Percentiles rank a stretch among this genome's conserved stretches.
phyloP scores from a whole-genome alignment of 257 asterid species.

The Solanum chilense region DNA sequence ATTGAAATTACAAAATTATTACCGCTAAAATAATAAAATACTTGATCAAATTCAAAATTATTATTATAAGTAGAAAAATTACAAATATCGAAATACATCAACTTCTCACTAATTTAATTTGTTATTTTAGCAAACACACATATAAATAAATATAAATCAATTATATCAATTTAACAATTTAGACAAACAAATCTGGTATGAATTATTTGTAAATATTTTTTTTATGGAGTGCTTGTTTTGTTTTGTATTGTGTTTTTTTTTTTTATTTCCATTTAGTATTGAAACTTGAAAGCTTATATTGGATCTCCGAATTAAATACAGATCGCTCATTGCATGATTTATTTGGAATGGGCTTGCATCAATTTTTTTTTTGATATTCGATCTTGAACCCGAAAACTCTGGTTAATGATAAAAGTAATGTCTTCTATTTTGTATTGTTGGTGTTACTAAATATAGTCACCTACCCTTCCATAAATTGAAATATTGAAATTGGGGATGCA shows the following conservation, averaged over 20 bases:
- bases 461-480: background rate
- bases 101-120: background rate
- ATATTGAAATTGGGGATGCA: background rate
- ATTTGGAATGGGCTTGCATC: background rate
- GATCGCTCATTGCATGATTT: background rate
- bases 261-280: background rate
- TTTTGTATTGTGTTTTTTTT: background rate
- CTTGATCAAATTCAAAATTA: background rate
- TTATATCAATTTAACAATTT: background rate
- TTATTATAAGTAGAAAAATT: background rate
- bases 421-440: background rate
- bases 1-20: background rate
- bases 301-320: too few relatives aligned
- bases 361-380: too few relatives aligned
- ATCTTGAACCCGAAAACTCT: background rate
- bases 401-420: background rate
- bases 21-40: background rate
- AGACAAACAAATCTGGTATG: background rate
- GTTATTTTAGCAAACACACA: background rate
- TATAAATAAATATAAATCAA: background rate
- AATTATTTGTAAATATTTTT: background rate
- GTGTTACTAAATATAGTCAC: background rate
- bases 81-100: background rate
- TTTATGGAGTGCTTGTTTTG: background rate
- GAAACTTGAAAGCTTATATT: background rate